Base-by-base conservation (phyloP, 805 yeast species). In the Metschnikowia gelsemii region DNA sequence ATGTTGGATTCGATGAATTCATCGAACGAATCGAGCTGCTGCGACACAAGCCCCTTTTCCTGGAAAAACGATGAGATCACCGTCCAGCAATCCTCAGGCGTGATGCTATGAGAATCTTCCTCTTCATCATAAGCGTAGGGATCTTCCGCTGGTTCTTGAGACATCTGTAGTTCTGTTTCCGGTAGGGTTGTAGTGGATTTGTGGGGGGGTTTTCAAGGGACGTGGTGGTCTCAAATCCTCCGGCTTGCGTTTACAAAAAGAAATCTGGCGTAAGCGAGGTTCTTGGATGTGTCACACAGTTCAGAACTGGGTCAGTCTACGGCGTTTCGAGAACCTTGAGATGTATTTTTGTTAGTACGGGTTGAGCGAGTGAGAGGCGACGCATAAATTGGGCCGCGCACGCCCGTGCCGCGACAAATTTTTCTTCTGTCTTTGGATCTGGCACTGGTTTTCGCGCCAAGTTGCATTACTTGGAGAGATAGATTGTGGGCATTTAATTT, bases 61-160 rank as follows among this genome's bases (percentile, higher is more conserved):
- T 85, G 88, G 75, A 93, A 93, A 66, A 93, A 93, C 13, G 98
- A 80, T 21, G 96, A 85, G 53, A 93, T 93, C 49, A 93, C 98
- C 23, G 96, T 84, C 99, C 99, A 93, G 68, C 99, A 93, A 74
- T 93, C 99, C 71, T 93, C 99, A 21, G 96, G 87, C 23, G 98
- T 89, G 69, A 93, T 87, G 49, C 62, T 58, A 49, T 54, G 54
- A 58, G 83, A 78, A 46, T 76, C n/a, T n/a, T n/a, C 78, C 50
- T 76, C 82, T 54, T 84, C 90, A 22, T 50, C 52, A 61, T 81
- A 82, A 42, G 78, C 80, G 63, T 87, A 85, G 37, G 82, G 85
- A 63, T 84, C 90, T 40, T 64, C 71, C 16, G 43, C 49, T n/a
- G 40, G 43, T 40, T 52, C 50, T 40, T 43, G 54, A 40, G 55